Percentiles rank a stretch among this genome's conserved stretches.
These are phyloP conservation scores for Pleoardoris graminearum DNA, from an alignment of 2,329 filamentous ascomycete genomes.

Conservation along the genomic window DNA sequence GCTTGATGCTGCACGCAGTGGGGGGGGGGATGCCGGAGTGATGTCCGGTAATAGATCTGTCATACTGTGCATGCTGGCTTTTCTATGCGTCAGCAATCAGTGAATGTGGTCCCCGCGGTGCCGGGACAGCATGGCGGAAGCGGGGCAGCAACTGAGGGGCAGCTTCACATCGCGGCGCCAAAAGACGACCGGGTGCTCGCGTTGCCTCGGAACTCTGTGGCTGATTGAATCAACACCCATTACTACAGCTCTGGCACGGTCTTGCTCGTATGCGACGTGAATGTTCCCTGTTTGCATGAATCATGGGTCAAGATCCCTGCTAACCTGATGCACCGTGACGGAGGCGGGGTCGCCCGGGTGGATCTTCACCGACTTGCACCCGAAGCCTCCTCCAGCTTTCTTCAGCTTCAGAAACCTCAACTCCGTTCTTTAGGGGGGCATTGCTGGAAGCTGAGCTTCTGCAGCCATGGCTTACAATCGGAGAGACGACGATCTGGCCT, in stretches of 20 bases:
- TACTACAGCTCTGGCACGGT: background rate
- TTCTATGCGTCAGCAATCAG: background rate
- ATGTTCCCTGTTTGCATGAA: slow-evolving; percentile 15
- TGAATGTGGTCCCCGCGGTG: slow-evolving; percentile 9
- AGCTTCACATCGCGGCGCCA: background rate
- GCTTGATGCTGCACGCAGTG: slow-evolving; percentile 15
- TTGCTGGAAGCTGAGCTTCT: slow-evolving; percentile 19
- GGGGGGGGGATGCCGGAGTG: slow-evolving; percentile 24
- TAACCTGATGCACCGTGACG: slow-evolving; percentile 24
- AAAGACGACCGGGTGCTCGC: background rate
- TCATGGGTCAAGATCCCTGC: slow-evolving; percentile 9
- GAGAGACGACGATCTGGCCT: slow-evolving; percentile 58
- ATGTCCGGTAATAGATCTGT: slow-evolving; percentile 19
- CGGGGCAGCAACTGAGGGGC: slow-evolving; percentile 14
- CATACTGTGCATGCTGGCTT: slow-evolving; percentile 10
- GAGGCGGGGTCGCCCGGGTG: slow-evolving; percentile 17
- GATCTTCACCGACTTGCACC: slow-evolving; percentile 8
- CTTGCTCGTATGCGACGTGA: slow-evolving; percentile 1
- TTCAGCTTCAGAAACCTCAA: slow-evolving; percentile 5
- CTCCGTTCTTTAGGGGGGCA: background rate
- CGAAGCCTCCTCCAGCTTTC: slow-evolving; percentile 10
- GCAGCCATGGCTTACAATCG: slow-evolving; percentile 36
- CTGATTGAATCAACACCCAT: background rate
- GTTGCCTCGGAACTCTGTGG: background rate
- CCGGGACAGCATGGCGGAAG: slow-evolving; percentile 5